A percentile compares a stretch with the other conserved stretches of the same genome.
phyloP scores from a whole-genome alignment of 768 basidiomycete species.

The Serendipita sp. region DNA sequence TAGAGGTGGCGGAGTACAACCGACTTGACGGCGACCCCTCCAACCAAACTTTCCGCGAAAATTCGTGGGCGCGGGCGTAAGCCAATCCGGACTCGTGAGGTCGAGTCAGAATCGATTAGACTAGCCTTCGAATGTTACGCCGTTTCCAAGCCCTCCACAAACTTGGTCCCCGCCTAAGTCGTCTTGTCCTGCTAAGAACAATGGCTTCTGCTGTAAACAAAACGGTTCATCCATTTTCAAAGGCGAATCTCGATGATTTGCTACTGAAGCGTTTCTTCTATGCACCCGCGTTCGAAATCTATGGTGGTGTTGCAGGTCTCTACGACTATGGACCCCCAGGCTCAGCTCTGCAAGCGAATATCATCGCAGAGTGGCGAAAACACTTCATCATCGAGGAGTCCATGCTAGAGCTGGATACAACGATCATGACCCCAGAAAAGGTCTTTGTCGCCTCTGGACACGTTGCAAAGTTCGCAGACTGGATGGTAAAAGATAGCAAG shows the following conservation, averaged over 20 bases:
- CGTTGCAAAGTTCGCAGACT: constrained; percentile 95
- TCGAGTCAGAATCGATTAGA: background rate
- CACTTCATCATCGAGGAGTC: constrained; percentile 97
- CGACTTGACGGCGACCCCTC: background rate
- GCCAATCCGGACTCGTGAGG: background rate
- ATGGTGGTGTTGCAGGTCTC: constrained; percentile 91
- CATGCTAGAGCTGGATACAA: constrained; percentile 97
- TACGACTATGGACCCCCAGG: constrained; percentile 98
- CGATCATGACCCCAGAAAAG: constrained; percentile 87
- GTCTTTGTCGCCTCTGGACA: constrained; percentile 97
- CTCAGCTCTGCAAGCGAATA: constrained; percentile 89
- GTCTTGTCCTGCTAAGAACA: background rate
- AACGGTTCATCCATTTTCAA: constrained; percentile 75
- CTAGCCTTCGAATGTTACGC: background rate
- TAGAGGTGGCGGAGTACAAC: background rate
- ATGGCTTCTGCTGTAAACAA: constrained; percentile 43
- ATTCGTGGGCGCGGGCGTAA: background rate
- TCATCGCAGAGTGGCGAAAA: constrained; percentile 88
- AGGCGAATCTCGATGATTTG: constrained; percentile 64
- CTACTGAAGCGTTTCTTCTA: constrained; percentile 91
- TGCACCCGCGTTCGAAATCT: constrained; percentile 97
- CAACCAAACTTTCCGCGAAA: background rate
- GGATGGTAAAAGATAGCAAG: constrained; percentile 95
- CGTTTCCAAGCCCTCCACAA: background rate
- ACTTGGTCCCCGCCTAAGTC: background rate